Conservation (phyloP, 2,329 filamentous ascomycete species). For the Cadophora sp. region DNA sequence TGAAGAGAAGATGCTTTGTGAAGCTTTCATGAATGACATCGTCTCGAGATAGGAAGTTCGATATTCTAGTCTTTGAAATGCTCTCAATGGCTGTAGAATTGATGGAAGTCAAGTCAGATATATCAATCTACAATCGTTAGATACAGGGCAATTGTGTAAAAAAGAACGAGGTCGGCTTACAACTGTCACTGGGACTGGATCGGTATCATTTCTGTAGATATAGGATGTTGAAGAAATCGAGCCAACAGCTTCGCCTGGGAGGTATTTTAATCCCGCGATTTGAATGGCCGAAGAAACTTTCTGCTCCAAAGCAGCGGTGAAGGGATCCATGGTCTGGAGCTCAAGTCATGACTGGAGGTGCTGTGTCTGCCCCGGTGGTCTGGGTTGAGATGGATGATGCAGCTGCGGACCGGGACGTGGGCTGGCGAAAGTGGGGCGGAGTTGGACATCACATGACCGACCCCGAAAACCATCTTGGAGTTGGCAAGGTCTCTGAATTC, state of each 20-base stretch:
- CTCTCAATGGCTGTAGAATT: neutral
- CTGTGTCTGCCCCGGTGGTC: neutral
- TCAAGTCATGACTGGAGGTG: neutral
- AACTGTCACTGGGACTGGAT: constrained; percentile 8
- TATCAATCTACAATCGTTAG: constrained; percentile 5
- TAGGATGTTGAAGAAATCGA: neutral
- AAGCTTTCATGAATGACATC: constrained; percentile 14
- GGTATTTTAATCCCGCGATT: neutral
- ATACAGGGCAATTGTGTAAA: neutral
- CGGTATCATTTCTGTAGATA: neutral
- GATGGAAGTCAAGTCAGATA: neutral
- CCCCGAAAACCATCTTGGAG: too few relatives aligned
- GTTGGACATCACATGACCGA: neutral
- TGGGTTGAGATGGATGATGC: neutral
- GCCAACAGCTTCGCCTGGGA: neutral
- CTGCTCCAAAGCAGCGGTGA: neutral
- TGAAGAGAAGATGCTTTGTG: constrained; percentile 5
- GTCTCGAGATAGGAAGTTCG: neutral
- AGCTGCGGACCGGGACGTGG: neutral
- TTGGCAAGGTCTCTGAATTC: too few relatives aligned
- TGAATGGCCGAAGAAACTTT: neutral
- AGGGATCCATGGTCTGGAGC: neutral
- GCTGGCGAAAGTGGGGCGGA: neutral
- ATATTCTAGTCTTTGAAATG: neutral
- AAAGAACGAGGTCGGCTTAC: neutral